Conservation (phyloP, 176 grass and related monocot species). For the Triticum dicoccoides region DNA sequence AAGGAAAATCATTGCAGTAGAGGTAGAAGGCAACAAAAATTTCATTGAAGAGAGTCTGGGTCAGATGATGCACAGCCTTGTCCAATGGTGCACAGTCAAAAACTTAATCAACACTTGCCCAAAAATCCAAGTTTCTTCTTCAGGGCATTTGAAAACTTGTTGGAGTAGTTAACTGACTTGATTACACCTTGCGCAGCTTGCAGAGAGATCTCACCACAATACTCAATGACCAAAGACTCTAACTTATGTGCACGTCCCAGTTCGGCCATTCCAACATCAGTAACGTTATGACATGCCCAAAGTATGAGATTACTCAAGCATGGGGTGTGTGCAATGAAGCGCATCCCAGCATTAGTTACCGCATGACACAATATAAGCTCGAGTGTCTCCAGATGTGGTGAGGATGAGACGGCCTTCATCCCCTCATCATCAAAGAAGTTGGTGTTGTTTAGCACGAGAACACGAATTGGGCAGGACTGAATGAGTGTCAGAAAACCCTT, state of each 20-base stretch:
- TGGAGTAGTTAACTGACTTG: not conserved
- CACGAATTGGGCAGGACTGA: not conserved
- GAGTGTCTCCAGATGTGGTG: not conserved
- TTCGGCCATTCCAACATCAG: not conserved
- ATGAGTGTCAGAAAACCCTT: not conserved
- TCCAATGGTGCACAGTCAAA: not conserved
- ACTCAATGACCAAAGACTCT: not conserved
- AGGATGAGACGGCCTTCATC: slow-evolving; percentile 2
- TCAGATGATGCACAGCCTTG: not conserved
- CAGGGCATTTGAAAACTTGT: not conserved
- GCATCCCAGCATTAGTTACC: not conserved
- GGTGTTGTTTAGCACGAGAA: not conserved
- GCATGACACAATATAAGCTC: not conserved
- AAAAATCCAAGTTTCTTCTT: not conserved
- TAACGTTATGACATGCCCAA: not conserved
- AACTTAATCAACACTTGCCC: not conserved
- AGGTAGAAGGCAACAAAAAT: not conserved
- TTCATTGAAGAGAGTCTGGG: not conserved
- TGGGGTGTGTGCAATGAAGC: not conserved
- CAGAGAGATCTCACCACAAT: not conserved
- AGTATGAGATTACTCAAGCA: not conserved
- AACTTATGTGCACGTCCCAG: not conserved
- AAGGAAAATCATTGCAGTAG: not conserved
- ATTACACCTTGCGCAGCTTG: not conserved
- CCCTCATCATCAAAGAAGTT: not conserved